phyloP scores from a whole-genome alignment of 768 basidiomycete species.

The Auriscalpium vulgare region DNA sequence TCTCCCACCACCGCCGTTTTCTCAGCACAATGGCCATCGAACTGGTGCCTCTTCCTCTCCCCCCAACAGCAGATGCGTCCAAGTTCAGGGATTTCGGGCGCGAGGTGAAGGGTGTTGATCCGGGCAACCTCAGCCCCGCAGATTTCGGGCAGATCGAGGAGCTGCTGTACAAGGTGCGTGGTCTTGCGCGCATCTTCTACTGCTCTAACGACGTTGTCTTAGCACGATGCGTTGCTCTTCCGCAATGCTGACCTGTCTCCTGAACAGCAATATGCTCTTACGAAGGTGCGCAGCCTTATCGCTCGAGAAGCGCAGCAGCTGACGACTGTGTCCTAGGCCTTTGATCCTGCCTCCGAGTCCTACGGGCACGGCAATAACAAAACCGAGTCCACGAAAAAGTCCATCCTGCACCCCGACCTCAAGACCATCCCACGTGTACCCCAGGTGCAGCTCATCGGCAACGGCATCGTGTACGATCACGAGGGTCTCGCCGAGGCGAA shows the following conservation, averaged over 20 bases:
- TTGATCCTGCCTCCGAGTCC: slow-evolving; percentile 54
- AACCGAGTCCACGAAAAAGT: slow-evolving; percentile 63
- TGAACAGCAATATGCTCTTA: slow-evolving; percentile 78
- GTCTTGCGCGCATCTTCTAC: not conserved
- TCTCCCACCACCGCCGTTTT: not conserved
- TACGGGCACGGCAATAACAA: slow-evolving; percentile 91
- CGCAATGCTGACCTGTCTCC: slow-evolving; percentile 60
- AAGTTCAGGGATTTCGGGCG: slow-evolving; percentile 69
- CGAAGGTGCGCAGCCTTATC: slow-evolving; percentile 49
- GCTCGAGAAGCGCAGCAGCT: not conserved
- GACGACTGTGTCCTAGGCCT: slow-evolving; percentile 44
- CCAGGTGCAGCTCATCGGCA: slow-evolving; percentile 87
- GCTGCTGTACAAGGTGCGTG: slow-evolving; percentile 66
- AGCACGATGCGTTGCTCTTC: slow-evolving; percentile 75
- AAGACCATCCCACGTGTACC: slow-evolving; percentile 83
- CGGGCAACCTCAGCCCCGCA: slow-evolving; percentile 48
- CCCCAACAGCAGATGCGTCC: slow-evolving; percentile 59
- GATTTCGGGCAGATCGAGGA: slow-evolving; percentile 61
- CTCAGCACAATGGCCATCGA: slow-evolving; percentile 52
- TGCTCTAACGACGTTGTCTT: slow-evolving; percentile 2
- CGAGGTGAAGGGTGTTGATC: slow-evolving; percentile 67
- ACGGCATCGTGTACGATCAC: slow-evolving; percentile 69
- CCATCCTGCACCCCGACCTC: slow-evolving; percentile 80
- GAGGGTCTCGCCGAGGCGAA: slow-evolving; percentile 65
- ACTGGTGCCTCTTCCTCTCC: slow-evolving; percentile 57